These are phyloP conservation scores for Brassica juncea DNA, from an alignment of 345 rosid species.

Conservation along the genomic window DNA sequence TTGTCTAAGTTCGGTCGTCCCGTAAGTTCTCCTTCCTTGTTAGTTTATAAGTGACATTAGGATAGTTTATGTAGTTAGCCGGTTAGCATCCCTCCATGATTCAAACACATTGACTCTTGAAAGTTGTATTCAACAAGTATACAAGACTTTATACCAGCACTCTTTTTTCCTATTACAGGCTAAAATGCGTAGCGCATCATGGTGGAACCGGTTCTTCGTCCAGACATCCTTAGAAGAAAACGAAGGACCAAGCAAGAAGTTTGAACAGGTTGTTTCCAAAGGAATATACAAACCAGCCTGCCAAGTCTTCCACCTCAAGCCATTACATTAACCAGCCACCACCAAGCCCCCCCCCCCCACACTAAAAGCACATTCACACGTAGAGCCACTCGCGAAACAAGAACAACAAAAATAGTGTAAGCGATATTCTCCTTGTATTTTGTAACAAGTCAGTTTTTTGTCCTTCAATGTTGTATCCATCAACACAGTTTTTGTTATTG, in stretches of 20 bases:
- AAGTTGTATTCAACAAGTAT: background rate
- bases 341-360: background rate
- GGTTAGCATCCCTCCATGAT: slow-evolving; percentile 15
- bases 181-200: slow-evolving; percentile 69
- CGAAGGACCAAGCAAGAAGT: slow-evolving; percentile 56
- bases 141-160: background rate
- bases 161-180: slow-evolving; percentile 43
- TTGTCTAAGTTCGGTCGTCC: slow-evolving; percentile 89
- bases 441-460: slow-evolving; percentile 38
- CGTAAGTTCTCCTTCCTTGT: slow-evolving; percentile 45
- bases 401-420: slow-evolving; percentile 24
- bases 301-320: slow-evolving; percentile 89
- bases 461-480: slow-evolving; percentile 35
- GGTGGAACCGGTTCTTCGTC: slow-evolving; percentile 69
- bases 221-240: slow-evolving; percentile 71
- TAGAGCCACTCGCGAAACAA: slow-evolving; percentile 26
- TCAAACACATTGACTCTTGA: background rate
- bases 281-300: slow-evolving; percentile 69
- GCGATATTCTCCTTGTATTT: slow-evolving; percentile 37
- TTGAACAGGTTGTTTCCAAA: slow-evolving; percentile 68
- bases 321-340: slow-evolving; percentile 49
- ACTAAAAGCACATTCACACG: slow-evolving; percentile 40
- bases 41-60: background rate
- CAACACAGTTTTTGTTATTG: slow-evolving; percentile 40
- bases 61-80: slow-evolving; percentile 4